Evolutionary conservation across 2,329 filamentous ascomycete genomes (phyloP).

Genomic region (Ophiostoma sp.): DNA sequence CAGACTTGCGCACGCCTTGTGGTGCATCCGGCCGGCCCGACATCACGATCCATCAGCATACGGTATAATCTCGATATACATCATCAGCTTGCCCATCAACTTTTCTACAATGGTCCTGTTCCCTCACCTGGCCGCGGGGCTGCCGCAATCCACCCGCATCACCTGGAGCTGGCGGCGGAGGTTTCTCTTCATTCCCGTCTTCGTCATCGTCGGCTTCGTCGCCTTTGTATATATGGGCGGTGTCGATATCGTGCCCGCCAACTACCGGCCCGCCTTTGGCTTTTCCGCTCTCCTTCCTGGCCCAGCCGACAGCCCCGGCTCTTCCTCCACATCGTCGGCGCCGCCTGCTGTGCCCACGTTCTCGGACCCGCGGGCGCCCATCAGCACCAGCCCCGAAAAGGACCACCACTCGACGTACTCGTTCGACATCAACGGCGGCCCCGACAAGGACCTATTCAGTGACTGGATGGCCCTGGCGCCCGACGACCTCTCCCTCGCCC

Average conservation of each 20-base stretch:
- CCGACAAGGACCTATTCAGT: constrained; percentile 27
- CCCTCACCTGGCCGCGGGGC: neutral
- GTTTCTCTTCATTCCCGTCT: neutral
- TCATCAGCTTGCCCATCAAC: neutral
- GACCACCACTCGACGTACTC: constrained; percentile 34
- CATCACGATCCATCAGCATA: neutral
- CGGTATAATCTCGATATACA: neutral
- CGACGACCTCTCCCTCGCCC: constrained; percentile 38
- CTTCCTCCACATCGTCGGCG: neutral
- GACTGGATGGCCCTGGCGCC: constrained; percentile 43
- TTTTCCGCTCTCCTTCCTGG: no score
- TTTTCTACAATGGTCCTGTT: constrained; percentile 1
- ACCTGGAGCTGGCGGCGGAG: neutral
- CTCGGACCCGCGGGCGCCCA: neutral
- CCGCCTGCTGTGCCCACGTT: neutral
- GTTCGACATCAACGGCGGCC: constrained; percentile 34
- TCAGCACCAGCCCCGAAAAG: constrained; percentile 5
- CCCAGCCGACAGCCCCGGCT: neutral
- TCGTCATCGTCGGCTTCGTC: constrained; percentile 10
- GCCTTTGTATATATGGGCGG: neutral
- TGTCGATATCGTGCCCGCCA: neutral
- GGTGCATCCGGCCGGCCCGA: neutral
- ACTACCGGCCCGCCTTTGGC: neutral
- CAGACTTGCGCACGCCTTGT: neutral
- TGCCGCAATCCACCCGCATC: neutral